A percentile compares a stretch with the other conserved stretches of the same genome.
Evolutionary conservation across 768 basidiomycete genomes (phyloP).

Genomic region (Boletellus ananiceps): DNA sequence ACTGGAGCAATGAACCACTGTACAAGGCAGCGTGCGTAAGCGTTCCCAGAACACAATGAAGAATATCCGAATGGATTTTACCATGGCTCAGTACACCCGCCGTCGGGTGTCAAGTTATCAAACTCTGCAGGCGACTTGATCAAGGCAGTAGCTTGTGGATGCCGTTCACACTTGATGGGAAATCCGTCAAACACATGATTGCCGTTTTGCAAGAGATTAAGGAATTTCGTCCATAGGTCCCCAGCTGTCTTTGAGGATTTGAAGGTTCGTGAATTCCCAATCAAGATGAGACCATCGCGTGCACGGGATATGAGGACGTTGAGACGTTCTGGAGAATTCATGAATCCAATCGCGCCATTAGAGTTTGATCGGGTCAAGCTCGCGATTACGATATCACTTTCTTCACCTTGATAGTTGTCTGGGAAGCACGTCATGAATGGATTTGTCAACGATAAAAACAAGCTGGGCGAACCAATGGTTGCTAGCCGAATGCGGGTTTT

Average conservation of each 20-base stretch:
- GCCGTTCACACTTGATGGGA: constrained; percentile 54
- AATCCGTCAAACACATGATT: constrained; percentile 55
- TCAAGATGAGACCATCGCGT: constrained; percentile 57
- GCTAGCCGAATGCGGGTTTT: constrained; percentile 53
- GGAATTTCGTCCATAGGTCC: constrained; percentile 48
- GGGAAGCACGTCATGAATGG: not conserved
- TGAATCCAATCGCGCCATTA: constrained; percentile 59
- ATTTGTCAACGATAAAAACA: not conserved
- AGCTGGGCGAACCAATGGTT: constrained; percentile 50
- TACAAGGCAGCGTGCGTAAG: not conserved
- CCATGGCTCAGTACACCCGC: constrained; percentile 61
- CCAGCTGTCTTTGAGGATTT: constrained; percentile 44
- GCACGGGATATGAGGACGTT: constrained; percentile 71
- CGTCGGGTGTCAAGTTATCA: constrained; percentile 49
- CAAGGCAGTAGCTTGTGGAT: constrained; percentile 38
- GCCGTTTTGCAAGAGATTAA: constrained; percentile 39
- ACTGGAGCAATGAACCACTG: constrained; percentile 47
- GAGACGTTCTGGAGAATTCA: constrained; percentile 63
- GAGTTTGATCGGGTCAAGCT: constrained; percentile 60
- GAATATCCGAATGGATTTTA: constrained; percentile 23
- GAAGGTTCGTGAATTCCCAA: constrained; percentile 64
- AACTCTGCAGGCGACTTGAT: constrained; percentile 46
- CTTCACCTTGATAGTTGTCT: constrained; percentile 80
- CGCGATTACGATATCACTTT: constrained; percentile 62
- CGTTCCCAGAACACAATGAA: too few species aligned